phyloP scores from a whole-genome alignment of 2,329 filamentous ascomycete species.

The Stylonectria norvegica region DNA sequence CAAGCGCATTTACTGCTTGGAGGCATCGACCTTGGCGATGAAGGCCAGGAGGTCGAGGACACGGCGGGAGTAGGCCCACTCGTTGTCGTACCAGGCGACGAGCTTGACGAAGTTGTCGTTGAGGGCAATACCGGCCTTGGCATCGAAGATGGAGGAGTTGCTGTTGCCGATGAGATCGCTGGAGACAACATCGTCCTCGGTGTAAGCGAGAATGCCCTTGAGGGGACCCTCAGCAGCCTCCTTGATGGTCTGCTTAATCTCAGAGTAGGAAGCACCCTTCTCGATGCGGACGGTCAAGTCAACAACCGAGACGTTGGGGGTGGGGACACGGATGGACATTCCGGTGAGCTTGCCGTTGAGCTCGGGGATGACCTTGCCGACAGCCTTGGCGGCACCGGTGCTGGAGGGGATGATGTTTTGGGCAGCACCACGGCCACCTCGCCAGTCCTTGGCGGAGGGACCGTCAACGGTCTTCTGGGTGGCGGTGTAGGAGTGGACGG shows the following conservation, averaged over 20 bases:
- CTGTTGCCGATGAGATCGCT: constrained; percentile 89
- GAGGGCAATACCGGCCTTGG: constrained; percentile 97
- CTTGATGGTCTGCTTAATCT: constrained; percentile 94
- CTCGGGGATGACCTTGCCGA: constrained; percentile 98
- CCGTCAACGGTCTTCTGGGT: constrained; percentile 99
- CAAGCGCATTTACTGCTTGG: constrained; percentile 41
- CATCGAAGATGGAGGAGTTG: constrained; percentile 97
- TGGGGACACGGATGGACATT: constrained; percentile 99
- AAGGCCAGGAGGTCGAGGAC: constrained; percentile 78
- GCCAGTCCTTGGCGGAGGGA: constrained; percentile 98
- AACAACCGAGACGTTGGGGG: constrained; percentile 97
- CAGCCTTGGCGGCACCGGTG: constrained; percentile 99
- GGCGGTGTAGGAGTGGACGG: constrained; percentile 98
- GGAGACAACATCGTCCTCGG: constrained; percentile 95
- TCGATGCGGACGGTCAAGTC: constrained; percentile 92
- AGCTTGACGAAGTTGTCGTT: constrained; percentile 99
- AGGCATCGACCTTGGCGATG: constrained; percentile 72
- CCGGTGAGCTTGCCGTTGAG: constrained; percentile 99
- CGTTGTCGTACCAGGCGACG: constrained; percentile 98
- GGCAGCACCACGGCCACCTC: constrained; percentile 96
- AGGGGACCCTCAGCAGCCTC: constrained; percentile 76
- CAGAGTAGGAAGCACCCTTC: constrained; percentile 82
- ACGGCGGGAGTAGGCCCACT: constrained; percentile 99
- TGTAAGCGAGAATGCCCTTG: constrained; percentile 94
- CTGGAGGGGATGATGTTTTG: constrained; percentile 99